These are phyloP conservation scores for Seminavis robusta DNA, from an alignment of 108 stramenopile genomes.

Conservation along the genomic window DNA sequence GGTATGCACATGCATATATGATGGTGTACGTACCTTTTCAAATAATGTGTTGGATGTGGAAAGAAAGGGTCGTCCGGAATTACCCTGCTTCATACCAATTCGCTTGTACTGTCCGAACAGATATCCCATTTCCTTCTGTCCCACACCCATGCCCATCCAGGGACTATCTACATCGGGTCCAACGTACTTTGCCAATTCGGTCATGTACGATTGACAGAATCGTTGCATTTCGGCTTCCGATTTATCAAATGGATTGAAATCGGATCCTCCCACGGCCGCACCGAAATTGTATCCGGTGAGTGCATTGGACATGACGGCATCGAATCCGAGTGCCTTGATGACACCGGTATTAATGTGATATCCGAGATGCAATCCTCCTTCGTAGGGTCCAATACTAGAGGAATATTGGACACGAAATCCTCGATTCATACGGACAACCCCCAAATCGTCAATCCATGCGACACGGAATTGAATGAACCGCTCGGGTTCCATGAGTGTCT, in stretches of 20 bases:
- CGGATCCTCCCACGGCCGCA: constrained; percentile 91
- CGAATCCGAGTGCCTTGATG: constrained; percentile 78
- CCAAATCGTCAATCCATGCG: constrained; percentile 87
- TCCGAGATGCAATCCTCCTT: constrained; percentile 92
- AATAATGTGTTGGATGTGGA: constrained; percentile 28
- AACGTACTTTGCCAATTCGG: constrained; percentile 94
- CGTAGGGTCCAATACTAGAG: constrained; percentile 91
- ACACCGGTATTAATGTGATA: constrained; percentile 68
- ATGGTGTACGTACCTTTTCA: constrained; percentile 13
- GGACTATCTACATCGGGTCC: constrained; percentile 92
- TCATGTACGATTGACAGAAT: constrained; percentile 98
- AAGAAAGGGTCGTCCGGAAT: constrained; percentile 50
- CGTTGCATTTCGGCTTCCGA: constrained; percentile 94
- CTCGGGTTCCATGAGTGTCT: constrained; percentile 91
- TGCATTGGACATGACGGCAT: constrained; percentile 88
- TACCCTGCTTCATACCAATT: constrained; percentile 61
- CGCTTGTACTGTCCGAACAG: constrained; percentile 98
- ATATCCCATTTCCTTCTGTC: constrained; percentile 90
- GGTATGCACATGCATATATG: not conserved
- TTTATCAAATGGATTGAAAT: constrained; percentile 95
- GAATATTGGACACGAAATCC: constrained; percentile 87
- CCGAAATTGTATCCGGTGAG: constrained; percentile 88
- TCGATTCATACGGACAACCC: constrained; percentile 78
- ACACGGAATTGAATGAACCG: constrained; percentile 87
- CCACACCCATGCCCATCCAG: constrained; percentile 90